Conservation (phyloP, 2,329 filamentous ascomycete species). For the Botrytis sinoallii region DNA sequence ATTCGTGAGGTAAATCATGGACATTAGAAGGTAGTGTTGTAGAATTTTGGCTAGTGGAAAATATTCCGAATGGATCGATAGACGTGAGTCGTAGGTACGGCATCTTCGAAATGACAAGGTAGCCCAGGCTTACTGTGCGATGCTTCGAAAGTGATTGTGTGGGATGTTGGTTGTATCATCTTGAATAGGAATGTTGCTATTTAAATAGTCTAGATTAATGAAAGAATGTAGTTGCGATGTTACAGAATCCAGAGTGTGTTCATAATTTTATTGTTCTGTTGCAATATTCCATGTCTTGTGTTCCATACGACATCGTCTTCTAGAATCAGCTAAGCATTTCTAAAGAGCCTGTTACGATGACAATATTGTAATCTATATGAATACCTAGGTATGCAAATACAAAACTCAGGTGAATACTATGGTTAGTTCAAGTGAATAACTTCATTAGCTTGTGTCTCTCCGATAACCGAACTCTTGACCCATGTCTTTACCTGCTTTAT, state of each 20-base stretch:
- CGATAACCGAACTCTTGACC: neutral
- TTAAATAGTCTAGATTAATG: neutral
- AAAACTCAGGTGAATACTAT: neutral
- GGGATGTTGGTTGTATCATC: neutral
- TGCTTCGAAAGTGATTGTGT: neutral
- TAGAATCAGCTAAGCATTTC: neutral
- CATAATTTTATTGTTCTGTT: neutral
- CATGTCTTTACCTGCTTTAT: neutral
- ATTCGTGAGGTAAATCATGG: neutral
- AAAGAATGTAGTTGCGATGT: neutral
- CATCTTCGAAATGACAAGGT: neutral
- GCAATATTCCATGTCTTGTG: neutral
- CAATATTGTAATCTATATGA: neutral
- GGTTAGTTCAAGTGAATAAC: neutral
- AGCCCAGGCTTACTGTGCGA: neutral
- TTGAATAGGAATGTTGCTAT: neutral
- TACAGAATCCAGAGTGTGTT: neutral
- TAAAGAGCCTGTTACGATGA: neutral
- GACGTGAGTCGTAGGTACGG: neutral
- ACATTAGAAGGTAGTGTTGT: neutral
- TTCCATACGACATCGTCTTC: neutral
- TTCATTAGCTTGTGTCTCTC: neutral
- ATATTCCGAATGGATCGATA: neutral
- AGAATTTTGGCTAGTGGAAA: neutral
- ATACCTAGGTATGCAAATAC: neutral